Base-by-base conservation (phyloP, 257 asterid species). In the Pogostemon cablin region DNA sequence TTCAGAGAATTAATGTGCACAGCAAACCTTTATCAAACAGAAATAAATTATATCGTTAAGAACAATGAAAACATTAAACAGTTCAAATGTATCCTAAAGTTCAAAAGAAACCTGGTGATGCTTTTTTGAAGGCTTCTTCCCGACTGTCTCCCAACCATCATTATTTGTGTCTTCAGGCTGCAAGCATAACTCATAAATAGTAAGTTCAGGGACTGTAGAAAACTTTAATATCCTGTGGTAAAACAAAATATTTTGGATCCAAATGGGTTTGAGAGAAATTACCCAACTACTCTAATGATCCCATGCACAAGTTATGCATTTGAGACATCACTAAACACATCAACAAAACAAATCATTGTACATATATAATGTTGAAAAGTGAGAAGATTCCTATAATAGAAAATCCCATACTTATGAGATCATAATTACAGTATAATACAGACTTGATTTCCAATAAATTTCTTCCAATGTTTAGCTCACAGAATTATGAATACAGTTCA, bases 61-160 rank as follows among this genome's bases (percentile, higher is more conserved):
- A 7, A 69, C 4, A 11, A 64, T 58, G 20, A 42, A 10, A 63
- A 17, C 62, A 50, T 40, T 3, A 35, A 67, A 56, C 5, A 38
- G 12, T 52, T 25, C 1, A 41, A 32, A n/a, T 62, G 46, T 65
- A 55, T 40, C 17, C 40, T 43, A 32, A 49, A 67, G 55, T 37
- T 49, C 10, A 32, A 17, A 9, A 10, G 43, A n/a, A 46, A 92
- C 98, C 97, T 90, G 78, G 57, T 83, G 83, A 20, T 63, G 87
- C 70, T 48, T 75, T 75, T 74, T 88, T 6, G 84, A 41, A 84
- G 90, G 87, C 72, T 80, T 90, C 76, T 83, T 90, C 40, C 62
- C 72, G 34, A 88, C 96, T 3, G 91, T 88, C 79, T 85, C 93
- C 98, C 98, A 92, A 67, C 90, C 95, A 72, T 88, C 95, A 67